phyloP scores from a whole-genome alignment of 2,329 filamentous ascomycete species.

The Aschersonia sp. region DNA sequence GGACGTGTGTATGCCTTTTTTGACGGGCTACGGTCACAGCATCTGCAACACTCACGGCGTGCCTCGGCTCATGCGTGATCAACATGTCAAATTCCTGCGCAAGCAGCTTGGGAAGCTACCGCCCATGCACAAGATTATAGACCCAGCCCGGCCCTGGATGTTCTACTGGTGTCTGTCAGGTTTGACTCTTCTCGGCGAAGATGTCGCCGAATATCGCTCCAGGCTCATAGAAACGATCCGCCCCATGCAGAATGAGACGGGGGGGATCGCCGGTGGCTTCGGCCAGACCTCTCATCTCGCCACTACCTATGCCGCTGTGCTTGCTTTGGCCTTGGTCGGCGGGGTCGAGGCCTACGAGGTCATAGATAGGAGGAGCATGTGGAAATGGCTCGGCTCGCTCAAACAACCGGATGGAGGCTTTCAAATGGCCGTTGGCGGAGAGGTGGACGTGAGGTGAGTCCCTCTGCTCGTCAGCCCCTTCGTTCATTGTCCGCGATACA shows the following conservation, averaged over 20 bases:
- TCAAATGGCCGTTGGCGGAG: slow-evolving; percentile 69
- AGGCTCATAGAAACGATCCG: slow-evolving; percentile 60
- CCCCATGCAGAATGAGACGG: slow-evolving; percentile 66
- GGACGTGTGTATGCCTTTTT: slow-evolving; percentile 51
- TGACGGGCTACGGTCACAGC: slow-evolving; percentile 39
- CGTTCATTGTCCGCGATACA: slow-evolving; percentile 5
- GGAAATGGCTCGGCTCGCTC: slow-evolving; percentile 75
- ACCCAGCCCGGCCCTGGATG: slow-evolving; percentile 86
- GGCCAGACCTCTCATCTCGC: slow-evolving; percentile 83
- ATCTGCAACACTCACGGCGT: slow-evolving; percentile 58
- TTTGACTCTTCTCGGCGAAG: slow-evolving; percentile 62
- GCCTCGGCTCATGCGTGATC: slow-evolving; percentile 53
- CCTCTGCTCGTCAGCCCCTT: neutral
- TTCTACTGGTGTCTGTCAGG: slow-evolving; percentile 82
- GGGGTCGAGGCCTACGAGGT: slow-evolving; percentile 58
- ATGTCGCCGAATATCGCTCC: slow-evolving; percentile 51
- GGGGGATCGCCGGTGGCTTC: slow-evolving; percentile 88
- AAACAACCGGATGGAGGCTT: slow-evolving; percentile 89
- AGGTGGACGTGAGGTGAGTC: slow-evolving; percentile 71
- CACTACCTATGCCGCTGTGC: slow-evolving; percentile 70
- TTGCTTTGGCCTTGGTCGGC: slow-evolving; percentile 67
- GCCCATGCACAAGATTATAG: slow-evolving; percentile 54
- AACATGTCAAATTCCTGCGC: slow-evolving; percentile 48
- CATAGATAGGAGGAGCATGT: slow-evolving; percentile 73
- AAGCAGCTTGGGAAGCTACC: slow-evolving; percentile 49